Evolutionary conservation across 768 basidiomycete genomes (phyloP), one percentile per base, ranked within the genome.

Genomic region (Boletus tomentosulus): DNA sequence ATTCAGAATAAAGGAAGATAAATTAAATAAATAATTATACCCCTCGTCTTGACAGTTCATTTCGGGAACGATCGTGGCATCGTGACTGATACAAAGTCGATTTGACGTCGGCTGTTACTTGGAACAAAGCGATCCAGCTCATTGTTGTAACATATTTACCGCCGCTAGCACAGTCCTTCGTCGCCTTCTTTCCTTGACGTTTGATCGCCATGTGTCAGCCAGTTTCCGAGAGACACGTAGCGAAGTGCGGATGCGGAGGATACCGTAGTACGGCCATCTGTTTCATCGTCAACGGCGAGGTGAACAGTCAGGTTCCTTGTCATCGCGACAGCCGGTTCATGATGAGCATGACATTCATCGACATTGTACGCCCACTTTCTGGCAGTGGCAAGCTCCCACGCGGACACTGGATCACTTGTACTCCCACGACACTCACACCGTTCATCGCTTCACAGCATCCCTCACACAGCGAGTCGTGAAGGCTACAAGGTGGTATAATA

Each of bases 171-270:
- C 48, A 31, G 12, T 44, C 22, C 42, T 38, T 33, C 50, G 47
- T 38, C 49, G 54, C 52, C 50, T 44, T 57, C 48, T 54, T 46
- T 46, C 30, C 47, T 54, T 66, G 61, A 63, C 63, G 54, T 63
- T 63, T 59, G 66, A 66, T 63, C 57, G 62, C 62, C 59, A 61
- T 59, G 59, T 61, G 58, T 61, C 56, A 60, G 55, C 31, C 37
- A 34, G 46, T 46, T 60, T 57, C 57, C 52, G 55, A 50, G 52
- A 43, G 52, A 46, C 57, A 57, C 51, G 54, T 65, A 58, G 53
- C 62, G 58, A 64, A 48, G 43, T 50, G 46, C 55, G 61, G 54
- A 48, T 50, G 44, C 57, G 61, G 54, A 52, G 48, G 56, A 55
- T 60, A 35, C 59, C 61, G 57, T 42, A 46, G 57, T 42, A 46